Percentiles rank a stretch among this genome's conserved stretches.
Evolutionary conservation across 2,329 filamentous ascomycete genomes (phyloP).

Genomic region (Colletotrichum echinochloae): DNA sequence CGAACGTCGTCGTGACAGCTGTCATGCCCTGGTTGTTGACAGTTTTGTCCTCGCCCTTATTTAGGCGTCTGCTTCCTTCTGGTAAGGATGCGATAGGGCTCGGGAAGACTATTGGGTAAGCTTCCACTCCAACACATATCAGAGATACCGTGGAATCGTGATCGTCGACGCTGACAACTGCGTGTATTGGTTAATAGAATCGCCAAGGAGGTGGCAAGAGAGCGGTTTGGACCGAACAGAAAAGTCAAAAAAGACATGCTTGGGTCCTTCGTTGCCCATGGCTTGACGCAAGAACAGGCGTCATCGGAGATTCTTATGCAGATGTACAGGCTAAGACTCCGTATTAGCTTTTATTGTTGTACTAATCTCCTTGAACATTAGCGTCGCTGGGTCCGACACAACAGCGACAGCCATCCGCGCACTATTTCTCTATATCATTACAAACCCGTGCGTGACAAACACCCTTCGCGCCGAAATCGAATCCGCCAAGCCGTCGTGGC

Average conservation of each 20-base stretch:
- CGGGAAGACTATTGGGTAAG: constrained; percentile 60
- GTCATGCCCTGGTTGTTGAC: constrained; percentile 56
- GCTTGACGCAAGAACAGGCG: constrained; percentile 53
- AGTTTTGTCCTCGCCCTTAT: constrained; percentile 54
- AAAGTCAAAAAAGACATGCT: constrained; percentile 65
- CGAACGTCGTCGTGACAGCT: constrained; percentile 58
- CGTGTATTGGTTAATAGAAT: constrained; percentile 47
- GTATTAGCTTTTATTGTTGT: no score
- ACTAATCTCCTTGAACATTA: no score
- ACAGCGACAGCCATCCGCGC: constrained; percentile 67
- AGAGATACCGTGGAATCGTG: no score
- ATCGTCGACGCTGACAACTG: no score
- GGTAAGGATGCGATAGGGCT: constrained; percentile 54
- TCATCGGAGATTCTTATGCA: constrained; percentile 59
- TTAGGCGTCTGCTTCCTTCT: constrained; percentile 56
- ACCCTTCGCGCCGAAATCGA: constrained; percentile 60
- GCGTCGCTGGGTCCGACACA: constrained; percentile 68
- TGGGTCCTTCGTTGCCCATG: constrained; percentile 55
- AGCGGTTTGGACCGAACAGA: constrained; percentile 58
- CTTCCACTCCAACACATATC: constrained; percentile 44
- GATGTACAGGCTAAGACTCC: constrained; percentile 46
- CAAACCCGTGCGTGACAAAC: constrained; percentile 58
- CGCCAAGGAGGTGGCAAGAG: constrained; percentile 58
- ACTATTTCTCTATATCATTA: constrained; percentile 66
- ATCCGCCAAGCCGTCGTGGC: constrained; percentile 40